phyloP scores from a whole-genome alignment of 2,329 filamentous ascomycete genomes.

The Mariannaea elegans region DNA sequence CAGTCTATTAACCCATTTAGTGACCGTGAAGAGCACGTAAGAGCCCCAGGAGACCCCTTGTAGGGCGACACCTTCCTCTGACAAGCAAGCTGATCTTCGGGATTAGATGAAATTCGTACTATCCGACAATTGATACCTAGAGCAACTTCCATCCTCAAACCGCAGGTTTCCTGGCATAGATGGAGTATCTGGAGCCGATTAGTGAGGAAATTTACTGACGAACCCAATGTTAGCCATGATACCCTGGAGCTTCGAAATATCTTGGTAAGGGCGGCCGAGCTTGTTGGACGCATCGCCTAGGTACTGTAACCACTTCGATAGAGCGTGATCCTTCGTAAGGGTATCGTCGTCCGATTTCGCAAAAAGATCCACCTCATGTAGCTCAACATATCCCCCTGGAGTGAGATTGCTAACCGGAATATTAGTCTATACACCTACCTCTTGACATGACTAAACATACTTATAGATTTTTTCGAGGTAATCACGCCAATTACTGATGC shows the following conservation, averaged over 20 bases:
- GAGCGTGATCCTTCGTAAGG: conserved; percentile 22
- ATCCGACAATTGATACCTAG: no score
- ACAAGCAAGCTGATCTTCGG: no score
- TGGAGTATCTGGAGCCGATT: neutral
- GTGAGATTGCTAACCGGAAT: conserved; percentile 18
- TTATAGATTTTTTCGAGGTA: no score
- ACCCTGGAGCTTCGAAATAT: conserved; percentile 24
- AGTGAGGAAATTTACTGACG: neutral
- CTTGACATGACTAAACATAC: no score
- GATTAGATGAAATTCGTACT: no score
- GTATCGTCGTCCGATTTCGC: conserved; percentile 28
- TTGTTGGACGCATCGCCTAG: conserved; percentile 35
- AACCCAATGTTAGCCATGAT: conserved; percentile 32
- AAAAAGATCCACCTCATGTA: conserved; percentile 29
- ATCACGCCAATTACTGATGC: conserved; percentile 32
- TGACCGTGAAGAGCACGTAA: no score
- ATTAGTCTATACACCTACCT: no score
- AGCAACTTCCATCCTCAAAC: no score
- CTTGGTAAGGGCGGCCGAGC: conserved; percentile 28
- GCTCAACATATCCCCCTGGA: conserved; percentile 24
- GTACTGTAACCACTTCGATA: conserved; percentile 32
- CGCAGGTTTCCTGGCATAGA: neutral
- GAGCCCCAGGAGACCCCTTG: no score
- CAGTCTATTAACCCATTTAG: no score
- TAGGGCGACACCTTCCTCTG: no score